phyloP scores from a whole-genome alignment of 2,329 filamentous ascomycete species.

The Diaporthe sp. region DNA sequence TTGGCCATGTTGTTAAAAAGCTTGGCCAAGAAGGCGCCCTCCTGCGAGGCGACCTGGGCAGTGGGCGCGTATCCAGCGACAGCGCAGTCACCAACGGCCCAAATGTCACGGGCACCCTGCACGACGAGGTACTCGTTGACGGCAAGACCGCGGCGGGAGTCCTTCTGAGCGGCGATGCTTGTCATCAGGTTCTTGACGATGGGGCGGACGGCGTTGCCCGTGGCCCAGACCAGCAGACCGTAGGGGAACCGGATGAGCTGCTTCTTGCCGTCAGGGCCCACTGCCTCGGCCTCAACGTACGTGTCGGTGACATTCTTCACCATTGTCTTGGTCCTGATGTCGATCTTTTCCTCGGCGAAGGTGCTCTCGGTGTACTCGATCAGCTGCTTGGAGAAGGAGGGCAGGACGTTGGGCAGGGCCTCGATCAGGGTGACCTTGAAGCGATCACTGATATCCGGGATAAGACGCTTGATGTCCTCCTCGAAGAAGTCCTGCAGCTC shows the following conservation, averaged over 20 bases:
- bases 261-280: conserved; percentile 87
- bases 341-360: conserved; percentile 98
- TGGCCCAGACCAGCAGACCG: conserved; percentile 97
- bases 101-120: conserved; percentile 96
- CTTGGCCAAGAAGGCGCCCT: conserved; percentile 93
- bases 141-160: conserved; percentile 92
- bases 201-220: conserved; percentile 92
- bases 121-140: conserved; percentile 99
- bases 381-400: conserved; percentile 98
- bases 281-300: conserved; percentile 90
- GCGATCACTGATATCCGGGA: conserved; percentile 93
- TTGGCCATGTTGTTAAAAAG: conserved; percentile 99
- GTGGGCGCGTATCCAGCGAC: conserved; percentile 98
- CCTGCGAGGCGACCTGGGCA: conserved; percentile 95
- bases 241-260: conserved; percentile 86
- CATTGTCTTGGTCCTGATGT: conserved; percentile 98
- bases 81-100: conserved; percentile 97
- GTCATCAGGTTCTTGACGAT: conserved; percentile 92
- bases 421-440: conserved; percentile 99
- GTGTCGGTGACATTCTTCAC: conserved; percentile 97
- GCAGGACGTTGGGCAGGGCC: conserved; percentile 94
- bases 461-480: conserved; percentile 96
- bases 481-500: conserved; percentile 99
- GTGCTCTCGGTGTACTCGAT: conserved; percentile 99
- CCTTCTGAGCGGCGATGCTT: conserved; percentile 93